phyloP scores from a whole-genome alignment of 208 protist species.

The Borovskyia barvae region DNA sequence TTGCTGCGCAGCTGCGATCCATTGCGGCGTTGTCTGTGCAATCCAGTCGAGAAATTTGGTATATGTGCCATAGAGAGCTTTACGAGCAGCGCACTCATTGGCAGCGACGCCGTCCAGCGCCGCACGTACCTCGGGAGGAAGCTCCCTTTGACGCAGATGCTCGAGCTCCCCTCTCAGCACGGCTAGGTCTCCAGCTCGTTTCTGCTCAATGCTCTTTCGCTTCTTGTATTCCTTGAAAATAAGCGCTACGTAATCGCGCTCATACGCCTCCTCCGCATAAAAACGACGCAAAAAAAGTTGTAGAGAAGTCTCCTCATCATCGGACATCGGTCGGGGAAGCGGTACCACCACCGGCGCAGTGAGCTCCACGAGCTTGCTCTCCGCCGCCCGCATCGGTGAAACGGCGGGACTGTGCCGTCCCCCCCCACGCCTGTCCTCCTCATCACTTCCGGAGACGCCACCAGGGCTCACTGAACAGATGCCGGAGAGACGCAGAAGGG shows the following conservation, averaged over 20 bases:
- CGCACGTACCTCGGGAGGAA: slow-evolving; percentile 40
- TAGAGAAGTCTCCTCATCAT: slow-evolving; percentile 10
- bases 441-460: slow-evolving; percentile 13
- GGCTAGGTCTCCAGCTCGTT: slow-evolving; percentile 21
- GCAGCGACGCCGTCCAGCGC: slow-evolving; percentile 21
- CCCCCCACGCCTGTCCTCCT: slow-evolving; percentile 15
- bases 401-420: slow-evolving; percentile 14
- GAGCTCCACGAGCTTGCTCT: slow-evolving; percentile 24
- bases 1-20: slow-evolving; percentile 43
- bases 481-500: slow-evolving; percentile 28
- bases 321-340: slow-evolving; percentile 25
- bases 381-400: slow-evolving; percentile 12
- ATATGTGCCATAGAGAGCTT: slow-evolving; percentile 29
- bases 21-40: slow-evolving; percentile 48
- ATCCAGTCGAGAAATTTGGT: slow-evolving; percentile 60
- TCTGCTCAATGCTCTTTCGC: slow-evolving; percentile 61
- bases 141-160: slow-evolving; percentile 28
- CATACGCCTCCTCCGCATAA: slow-evolving; percentile 20
- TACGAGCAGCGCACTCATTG: slow-evolving; percentile 32
- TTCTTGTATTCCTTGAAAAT: slow-evolving; percentile 76
- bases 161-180: slow-evolving; percentile 16
- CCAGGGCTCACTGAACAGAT: slow-evolving; percentile 4
- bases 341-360: slow-evolving; percentile 26
- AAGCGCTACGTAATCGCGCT: slow-evolving; percentile 54
- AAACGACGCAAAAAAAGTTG: slow-evolving; percentile 8